phyloP scores from a whole-genome alignment of 148 eudicot genomes.

The Chenopodium album region DNA sequence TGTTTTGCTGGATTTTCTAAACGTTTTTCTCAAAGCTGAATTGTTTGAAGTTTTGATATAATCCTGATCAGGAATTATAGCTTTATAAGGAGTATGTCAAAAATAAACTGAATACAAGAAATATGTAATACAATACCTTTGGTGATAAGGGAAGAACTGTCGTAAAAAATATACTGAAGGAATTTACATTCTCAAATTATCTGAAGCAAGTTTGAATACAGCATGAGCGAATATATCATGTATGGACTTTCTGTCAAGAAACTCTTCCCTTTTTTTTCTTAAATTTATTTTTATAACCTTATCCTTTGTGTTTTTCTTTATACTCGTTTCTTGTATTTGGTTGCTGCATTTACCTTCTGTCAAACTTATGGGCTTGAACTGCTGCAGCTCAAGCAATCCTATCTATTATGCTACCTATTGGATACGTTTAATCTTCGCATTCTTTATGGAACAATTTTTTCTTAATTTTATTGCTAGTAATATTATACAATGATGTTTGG shows the following conservation, averaged over 20 bases:
- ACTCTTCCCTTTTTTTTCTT: background rate
- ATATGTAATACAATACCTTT: background rate
- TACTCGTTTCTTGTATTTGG: background rate
- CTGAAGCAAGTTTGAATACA: background rate
- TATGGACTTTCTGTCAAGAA: background rate
- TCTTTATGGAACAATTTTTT: background rate
- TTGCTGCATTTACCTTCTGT: background rate
- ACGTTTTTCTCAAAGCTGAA: background rate
- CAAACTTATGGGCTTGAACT: background rate
- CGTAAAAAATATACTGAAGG: background rate
- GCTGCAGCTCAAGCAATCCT: background rate
- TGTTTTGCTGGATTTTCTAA: background rate
- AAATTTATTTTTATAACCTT: background rate
- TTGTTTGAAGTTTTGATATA: background rate
- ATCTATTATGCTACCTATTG: background rate
- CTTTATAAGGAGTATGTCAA: background rate
- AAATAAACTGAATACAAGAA: background rate
- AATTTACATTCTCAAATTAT: background rate
- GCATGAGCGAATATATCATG: background rate
- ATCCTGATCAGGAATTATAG: background rate
- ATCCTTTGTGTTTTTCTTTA: background rate
- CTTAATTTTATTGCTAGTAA: background rate
- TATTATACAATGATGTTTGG: constrained; percentile 7
- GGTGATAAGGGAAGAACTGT: too few relatives aligned
- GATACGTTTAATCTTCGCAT: background rate